Base-by-base conservation (phyloP, 2,329 filamentous ascomycete genomes). In the Pestalotiopsis sp. region DNA sequence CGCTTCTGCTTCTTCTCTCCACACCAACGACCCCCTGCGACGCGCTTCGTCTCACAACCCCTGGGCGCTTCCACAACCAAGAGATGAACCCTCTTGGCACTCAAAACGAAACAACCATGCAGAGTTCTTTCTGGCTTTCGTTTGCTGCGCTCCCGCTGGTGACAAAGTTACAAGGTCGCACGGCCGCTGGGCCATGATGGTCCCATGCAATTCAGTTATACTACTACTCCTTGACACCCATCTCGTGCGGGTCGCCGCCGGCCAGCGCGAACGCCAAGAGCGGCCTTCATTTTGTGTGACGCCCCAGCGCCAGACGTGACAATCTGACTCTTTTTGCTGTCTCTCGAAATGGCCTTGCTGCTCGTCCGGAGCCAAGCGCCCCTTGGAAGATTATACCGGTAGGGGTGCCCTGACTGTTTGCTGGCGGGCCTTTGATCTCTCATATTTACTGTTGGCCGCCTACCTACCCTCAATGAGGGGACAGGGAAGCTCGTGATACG, bases 41-140 rank as follows among this genome's bases (percentile, higher is more conserved):
- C 63, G 49, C 49, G 49, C 63, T 23, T 27, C 63, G 63, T 66
- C 63, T 66, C 49, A 58, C 14, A 56, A 57, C 63, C 63, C 63
- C 49, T 52, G 61, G 27, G 17, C 13, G 12, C 27, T 66, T 25
- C 63, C n/a, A 25, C 20, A 38, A 66, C 45, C 36, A 66, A 57
- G 49, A 49, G 45, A 56, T 36, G 41, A 52, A 56, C 63, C 49
- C 38, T 64, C 63, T 66, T 66, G 63, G 63, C 63, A 66, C 20
- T 58, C 63, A 66, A 66, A 66, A 66, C 63, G 41, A 66, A 66
- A 66, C 63, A 66, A 39, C 39, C 45, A 45, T 45, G 11, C 31
- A 36, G 31, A 36, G 31, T 36, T 36, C 31, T 23, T 23, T 66
- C 11, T 52, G 4, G 17, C 41, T 52, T 6, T 23, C 17, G 23